Evolutionary conservation across 345 rosid genomes (phyloP).

Genomic region (Populus davidiana): DNA sequence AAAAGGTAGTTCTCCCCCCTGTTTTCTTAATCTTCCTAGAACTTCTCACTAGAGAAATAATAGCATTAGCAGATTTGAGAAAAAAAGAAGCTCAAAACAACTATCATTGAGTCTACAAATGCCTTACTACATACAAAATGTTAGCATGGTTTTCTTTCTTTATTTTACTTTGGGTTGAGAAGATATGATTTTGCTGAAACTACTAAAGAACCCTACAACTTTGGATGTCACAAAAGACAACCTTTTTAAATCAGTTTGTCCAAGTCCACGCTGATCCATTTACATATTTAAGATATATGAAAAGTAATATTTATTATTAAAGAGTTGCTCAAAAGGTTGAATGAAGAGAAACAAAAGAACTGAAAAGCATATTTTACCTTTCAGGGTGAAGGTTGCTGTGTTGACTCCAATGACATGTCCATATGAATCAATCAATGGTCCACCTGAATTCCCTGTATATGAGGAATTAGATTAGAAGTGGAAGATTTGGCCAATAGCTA

Average conservation of each 20-base stretch:
- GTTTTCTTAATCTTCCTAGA: no score
- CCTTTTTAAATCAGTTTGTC: neutral
- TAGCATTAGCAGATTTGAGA: neutral
- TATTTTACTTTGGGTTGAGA: neutral
- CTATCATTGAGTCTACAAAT: neutral
- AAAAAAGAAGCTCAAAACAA: neutral
- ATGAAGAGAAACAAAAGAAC: neutral
- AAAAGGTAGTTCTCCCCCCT: no score
- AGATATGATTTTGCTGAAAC: neutral
- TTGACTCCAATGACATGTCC: conserved; percentile 89
- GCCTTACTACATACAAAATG: neutral
- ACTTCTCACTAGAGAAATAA: neutral
- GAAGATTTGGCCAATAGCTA: neutral
- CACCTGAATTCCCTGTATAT: conserved; percentile 68
- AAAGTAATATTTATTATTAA: neutral
- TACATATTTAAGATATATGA: neutral
- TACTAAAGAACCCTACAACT: neutral
- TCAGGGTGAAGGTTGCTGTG: conserved; percentile 82
- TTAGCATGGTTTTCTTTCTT: neutral
- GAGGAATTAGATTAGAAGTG: neutral
- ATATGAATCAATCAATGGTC: conserved; percentile 68
- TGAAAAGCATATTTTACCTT: conserved; percentile 38
- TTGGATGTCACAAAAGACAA: neutral
- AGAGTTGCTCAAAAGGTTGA: neutral
- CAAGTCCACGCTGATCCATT: neutral